Conservation (phyloP, 2,329 filamentous ascomycete genomes). For the Zarea fungicola region DNA sequence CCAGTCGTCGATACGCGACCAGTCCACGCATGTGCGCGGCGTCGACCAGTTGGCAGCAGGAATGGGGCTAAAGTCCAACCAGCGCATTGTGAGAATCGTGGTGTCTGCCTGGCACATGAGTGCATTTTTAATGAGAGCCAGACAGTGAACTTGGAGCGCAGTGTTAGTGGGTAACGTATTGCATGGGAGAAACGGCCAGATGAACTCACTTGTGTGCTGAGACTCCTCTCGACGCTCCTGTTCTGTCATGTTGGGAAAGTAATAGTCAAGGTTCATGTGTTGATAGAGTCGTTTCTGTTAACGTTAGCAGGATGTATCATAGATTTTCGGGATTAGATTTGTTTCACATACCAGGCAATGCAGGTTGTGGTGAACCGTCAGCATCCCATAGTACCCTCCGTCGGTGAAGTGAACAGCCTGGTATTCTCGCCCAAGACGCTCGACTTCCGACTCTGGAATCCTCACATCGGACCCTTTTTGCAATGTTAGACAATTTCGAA, state of each 20-base stretch:
- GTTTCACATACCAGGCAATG: neutral
- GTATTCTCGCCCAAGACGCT: constrained; percentile 1
- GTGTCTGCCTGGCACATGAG: constrained; percentile 5
- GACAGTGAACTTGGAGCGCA: neutral
- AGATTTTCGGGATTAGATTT: neutral
- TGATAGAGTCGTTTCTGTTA: constrained; percentile 3
- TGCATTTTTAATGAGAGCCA: constrained; percentile 1
- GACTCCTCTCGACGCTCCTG: constrained; percentile 2
- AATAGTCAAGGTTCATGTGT: constrained; percentile 2
- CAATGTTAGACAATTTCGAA: no score
- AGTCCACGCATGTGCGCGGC: constrained; percentile 2
- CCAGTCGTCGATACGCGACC: constrained; percentile 2
- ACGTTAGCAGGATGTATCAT: neutral
- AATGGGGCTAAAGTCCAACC: constrained; percentile 2
- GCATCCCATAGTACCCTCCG: constrained; percentile 3
- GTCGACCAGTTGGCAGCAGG: constrained; percentile 1
- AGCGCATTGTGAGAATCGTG: constrained; percentile 3
- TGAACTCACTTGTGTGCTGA: constrained; percentile 1
- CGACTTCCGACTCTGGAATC: neutral
- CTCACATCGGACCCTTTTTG: constrained; percentile 2
- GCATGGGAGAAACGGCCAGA: neutral
- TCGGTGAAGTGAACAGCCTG: constrained; percentile 3
- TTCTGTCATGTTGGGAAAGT: constrained; percentile 5
- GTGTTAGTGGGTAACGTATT: neutral
- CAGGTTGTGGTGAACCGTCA: neutral